Evolutionary conservation across 495 filamentous ascomycete species (phyloP), one percentile per base, ranked within the genome.

Genomic region (Penicillium lagena): DNA sequence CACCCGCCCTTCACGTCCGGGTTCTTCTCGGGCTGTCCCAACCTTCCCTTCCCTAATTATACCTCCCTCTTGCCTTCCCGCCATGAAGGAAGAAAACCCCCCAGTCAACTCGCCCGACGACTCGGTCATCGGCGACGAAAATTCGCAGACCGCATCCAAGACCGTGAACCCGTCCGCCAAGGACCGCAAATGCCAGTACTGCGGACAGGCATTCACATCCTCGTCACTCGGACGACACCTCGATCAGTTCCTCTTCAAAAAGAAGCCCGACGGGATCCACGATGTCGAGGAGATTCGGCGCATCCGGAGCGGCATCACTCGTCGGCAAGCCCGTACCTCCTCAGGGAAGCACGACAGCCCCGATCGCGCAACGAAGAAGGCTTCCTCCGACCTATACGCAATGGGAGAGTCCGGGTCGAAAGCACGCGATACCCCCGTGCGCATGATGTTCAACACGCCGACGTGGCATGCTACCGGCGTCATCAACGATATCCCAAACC

Each of bases 171-270:
- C 68, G 22, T 66, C 69, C 47, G 71, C 55, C 44, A 96, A 96
- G 63, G 89, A 96, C 70, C 84, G 80, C 50, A 78, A 72, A 55
- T 95, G 90, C 61, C 86, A 85, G 13, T 96, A 86, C 70, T 96
- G 90, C 64, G 65, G 79, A 34, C 86, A 91, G 59, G 64, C 81
- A 2, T 96, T 95, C 52, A 96, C 90, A 2, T 95, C 90, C 7
- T 95, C 89, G 7, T 93, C 88, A 4, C 75, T 96, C n/a, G 90
- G 90, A 17, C 85, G 90, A 32, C 90, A 96, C 68, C 78, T 95
- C 22, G 90, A 96, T 58, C 76, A 93, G 30, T 95, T 90, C 59
- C 85, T 95, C 49, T 87, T 86, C 59, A 82, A 85, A 52, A 90
- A 87, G 66, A 95, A 95, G 57, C 76, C 88, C 4, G 90, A 96